phyloP scores from a whole-genome alignment of 305 asterid genomes.

The Solanum chacoense region DNA sequence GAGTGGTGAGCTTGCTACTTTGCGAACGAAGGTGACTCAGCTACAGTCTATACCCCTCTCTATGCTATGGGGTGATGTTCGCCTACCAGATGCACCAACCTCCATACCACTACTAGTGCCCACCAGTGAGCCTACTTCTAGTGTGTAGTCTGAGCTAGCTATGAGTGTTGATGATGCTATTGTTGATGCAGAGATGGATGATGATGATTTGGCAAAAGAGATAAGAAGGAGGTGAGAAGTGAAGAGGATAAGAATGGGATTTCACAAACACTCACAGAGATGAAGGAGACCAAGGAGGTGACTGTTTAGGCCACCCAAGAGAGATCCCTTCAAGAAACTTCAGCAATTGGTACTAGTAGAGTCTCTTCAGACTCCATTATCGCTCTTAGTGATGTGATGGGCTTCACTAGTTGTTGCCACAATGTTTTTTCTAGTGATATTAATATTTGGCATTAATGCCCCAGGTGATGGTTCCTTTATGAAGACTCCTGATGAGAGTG shows the following conservation, averaged over 20 bases:
- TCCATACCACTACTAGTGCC: neutral
- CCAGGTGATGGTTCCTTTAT: too few relatives aligned
- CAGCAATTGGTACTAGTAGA: neutral
- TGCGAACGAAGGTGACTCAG: too few relatives aligned
- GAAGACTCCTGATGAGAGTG: neutral
- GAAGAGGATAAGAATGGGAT: neutral
- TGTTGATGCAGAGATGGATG: neutral
- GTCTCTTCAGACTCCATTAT: neutral
- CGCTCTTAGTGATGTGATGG: neutral
- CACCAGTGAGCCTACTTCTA: neutral
- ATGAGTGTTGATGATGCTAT: neutral
- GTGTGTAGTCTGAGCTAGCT: neutral
- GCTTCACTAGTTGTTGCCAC: neutral
- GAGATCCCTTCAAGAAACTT: neutral
- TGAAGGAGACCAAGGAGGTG: neutral
- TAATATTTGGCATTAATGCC: neutral
- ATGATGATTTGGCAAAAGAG: neutral
- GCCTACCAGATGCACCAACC: neutral
- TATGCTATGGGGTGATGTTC: neutral
- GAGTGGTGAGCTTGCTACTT: neutral
- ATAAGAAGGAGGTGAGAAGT: neutral
- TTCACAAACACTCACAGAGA: neutral
- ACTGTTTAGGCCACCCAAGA: neutral
- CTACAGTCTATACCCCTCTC: neutral
- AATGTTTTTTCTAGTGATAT: neutral